Percentiles rank a stretch among this genome's conserved stretches.
Conservation (phyloP, 1,284 basidiomycete species). For the Leccinum fallax region DNA sequence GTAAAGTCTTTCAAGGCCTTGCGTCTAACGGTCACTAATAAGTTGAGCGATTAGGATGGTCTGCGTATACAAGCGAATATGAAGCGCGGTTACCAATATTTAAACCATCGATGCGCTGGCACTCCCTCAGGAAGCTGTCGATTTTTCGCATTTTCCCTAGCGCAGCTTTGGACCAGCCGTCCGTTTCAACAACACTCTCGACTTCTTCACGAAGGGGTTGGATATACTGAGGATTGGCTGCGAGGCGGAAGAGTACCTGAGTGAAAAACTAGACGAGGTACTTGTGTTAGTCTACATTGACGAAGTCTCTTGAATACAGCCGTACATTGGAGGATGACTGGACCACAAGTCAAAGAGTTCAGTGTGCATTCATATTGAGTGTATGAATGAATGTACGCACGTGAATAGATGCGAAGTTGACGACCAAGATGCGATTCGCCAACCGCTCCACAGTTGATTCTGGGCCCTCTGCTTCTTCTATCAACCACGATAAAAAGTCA, state of each 20-base stretch:
- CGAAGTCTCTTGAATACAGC: not conserved
- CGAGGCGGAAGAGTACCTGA: conserved; percentile 36
- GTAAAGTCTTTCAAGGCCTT: conserved; percentile 39
- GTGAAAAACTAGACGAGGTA: conserved; percentile 30
- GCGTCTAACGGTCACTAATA: conserved; percentile 36
- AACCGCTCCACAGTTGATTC: conserved; percentile 35
- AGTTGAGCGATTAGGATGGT: not conserved
- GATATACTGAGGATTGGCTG: conserved; percentile 32
- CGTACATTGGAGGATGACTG: conserved; percentile 21
- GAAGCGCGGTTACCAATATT: conserved; percentile 23
- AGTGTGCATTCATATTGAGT: not conserved
- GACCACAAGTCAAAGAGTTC: not conserved
- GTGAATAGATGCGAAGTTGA: conserved; percentile 37
- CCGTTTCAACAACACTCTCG: conserved; percentile 35
- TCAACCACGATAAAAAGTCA: conserved; percentile 42
- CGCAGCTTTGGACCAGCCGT: conserved; percentile 47
- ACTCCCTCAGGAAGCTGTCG: conserved; percentile 52
- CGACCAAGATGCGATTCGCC: conserved; percentile 33
- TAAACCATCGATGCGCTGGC: conserved; percentile 33
- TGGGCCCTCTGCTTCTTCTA: conserved; percentile 36
- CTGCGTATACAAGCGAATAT: not conserved
- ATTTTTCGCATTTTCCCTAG: conserved; percentile 44
- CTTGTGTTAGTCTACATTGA: not conserved
- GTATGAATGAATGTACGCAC: conserved; percentile 34
- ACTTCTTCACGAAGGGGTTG: conserved; percentile 46